Base-by-base conservation (phyloP, 2,329 filamentous ascomycete species). In the Furcasterigmium furcatum region DNA sequence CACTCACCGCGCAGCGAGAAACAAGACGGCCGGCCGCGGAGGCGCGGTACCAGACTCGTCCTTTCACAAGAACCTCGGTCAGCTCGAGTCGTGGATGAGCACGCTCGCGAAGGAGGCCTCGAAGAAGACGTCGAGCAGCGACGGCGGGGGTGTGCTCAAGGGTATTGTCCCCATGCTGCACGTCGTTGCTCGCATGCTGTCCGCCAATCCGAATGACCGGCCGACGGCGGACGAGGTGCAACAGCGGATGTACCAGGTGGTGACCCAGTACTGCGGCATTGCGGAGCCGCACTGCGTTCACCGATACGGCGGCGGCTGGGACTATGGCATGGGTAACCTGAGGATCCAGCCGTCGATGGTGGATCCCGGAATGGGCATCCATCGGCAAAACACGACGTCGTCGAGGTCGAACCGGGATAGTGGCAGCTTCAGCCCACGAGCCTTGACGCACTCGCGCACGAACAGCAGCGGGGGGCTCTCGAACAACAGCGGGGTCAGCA, bases 61-160 rank as follows among this genome's bases (percentile, higher is more conserved):
- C 1, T 91, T 87, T 61, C 86, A 90, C 62, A 78, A 79, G 52
- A 88, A 89, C 54, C 69, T 85, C 1, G 75, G 79, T 14, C 84
- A 87, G 60, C 75, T 89, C 3, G 79, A 85, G 51, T 72, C 72
- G 13, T 91, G 87, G 87, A 85, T 88, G 69, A 67, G 69, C 1
- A 65, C 64, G 3, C 65, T 88, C 5, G 77, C 79, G 25, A 79
- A 79, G 47, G 79, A 84, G n/a, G 80, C 79, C 43, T 61, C 54
- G 50, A 76, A 73, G 55, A 74, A 75, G 54, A 63, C 57, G 5
- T 57, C 61, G 3, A 57, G 58, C 22, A 58, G 55, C 29, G 65
- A 68, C 19, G 65, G 71, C 39, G 74, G 72, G 36, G 60, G 65
- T 27, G 58, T 78, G 4, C 78, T 80, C 46, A 62, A 65, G 18